Evolutionary conservation across 331 rosid species (phyloP).

Genomic region (Malus hybrid): DNA sequence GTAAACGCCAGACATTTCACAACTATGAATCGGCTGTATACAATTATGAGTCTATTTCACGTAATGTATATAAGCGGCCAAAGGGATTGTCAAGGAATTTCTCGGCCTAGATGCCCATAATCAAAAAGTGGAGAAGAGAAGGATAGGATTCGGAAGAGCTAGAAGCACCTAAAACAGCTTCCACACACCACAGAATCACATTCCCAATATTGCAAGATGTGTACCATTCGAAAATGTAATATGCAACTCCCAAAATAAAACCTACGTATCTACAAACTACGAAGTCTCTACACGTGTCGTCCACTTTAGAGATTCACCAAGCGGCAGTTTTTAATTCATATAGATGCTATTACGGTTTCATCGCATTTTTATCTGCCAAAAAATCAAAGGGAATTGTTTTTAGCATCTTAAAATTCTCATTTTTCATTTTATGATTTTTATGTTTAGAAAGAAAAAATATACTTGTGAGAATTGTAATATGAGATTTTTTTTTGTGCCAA

Average conservation of each 20-base stretch:
- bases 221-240: no score
- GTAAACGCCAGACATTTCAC: accelerated
- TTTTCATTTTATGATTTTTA: no score
- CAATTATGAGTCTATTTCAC: no score
- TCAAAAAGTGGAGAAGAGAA: background rate
- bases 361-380: background rate
- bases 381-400: no score
- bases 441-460: no score
- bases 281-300: background rate
- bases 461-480: no score
- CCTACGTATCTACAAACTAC: no score
- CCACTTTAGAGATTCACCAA: background rate
- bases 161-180: background rate
- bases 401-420: no score
- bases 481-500: no score
- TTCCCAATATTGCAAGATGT: no score
- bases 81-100: background rate
- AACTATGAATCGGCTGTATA: no score
- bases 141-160: background rate
- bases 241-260: no score
- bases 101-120: background rate
- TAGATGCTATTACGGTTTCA: background rate
- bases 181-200: background rate
- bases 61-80: background rate
- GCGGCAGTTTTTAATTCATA: background rate